Conservation (phyloP, 78 protist genomes). For the Polysphondylium violaceum region DNA sequence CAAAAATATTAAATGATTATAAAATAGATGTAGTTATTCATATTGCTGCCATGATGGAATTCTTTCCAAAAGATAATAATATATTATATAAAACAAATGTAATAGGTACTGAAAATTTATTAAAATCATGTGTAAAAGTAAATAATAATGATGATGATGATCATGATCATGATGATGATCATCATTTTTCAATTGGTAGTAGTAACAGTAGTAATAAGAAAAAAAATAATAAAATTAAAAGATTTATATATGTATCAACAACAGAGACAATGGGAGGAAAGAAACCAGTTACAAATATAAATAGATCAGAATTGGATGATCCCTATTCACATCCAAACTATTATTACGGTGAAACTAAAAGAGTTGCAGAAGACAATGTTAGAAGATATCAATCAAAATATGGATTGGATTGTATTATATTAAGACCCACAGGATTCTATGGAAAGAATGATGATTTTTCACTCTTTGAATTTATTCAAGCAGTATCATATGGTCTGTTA, state of each 20-base stretch:
- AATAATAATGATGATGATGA: conserved; percentile 2
- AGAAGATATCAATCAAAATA: neutral
- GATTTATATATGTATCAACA: conserved; percentile 58
- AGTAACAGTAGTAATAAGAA: neutral
- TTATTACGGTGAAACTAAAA: conserved; percentile 43
- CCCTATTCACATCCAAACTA: conserved; percentile 11
- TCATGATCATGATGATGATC: neutral
- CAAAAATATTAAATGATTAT: neutral
- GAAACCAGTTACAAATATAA: neutral
- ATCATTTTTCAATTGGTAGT: too few species aligned
- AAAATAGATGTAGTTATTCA: conserved; percentile 23
- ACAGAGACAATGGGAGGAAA: conserved; percentile 70
- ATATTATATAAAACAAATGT: conserved; percentile 38
- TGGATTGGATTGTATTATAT: conserved; percentile 7
- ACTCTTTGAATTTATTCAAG: conserved; percentile 42
- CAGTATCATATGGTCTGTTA: conserved; percentile 25
- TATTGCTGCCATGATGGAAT: conserved; percentile 55
- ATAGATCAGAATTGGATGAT: conserved; percentile 15
- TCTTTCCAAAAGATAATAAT: conserved; percentile 24
- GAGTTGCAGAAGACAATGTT: conserved; percentile 13
- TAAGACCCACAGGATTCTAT: conserved; percentile 33
- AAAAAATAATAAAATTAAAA: conserved; percentile 4
- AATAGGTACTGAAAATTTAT: conserved; percentile 43
- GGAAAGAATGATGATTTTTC: conserved; percentile 55
- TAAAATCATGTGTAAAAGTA: conserved; percentile 28